These are phyloP conservation scores for Phanerochaete carnosa DNA, from an alignment of 768 basidiomycete species.

Conservation along the genomic window DNA sequence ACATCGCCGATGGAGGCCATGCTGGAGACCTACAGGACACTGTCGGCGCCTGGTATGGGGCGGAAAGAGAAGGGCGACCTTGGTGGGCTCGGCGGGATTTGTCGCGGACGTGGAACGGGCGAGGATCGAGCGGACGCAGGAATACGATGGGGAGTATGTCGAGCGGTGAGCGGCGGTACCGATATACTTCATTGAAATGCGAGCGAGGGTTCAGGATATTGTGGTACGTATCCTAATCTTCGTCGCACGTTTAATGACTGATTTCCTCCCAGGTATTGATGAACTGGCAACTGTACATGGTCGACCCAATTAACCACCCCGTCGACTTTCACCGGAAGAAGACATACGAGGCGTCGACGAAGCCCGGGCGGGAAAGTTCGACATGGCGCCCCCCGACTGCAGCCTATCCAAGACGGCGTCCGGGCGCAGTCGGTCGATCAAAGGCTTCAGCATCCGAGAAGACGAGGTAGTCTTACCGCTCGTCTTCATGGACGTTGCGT, in stretches of 20 bases:
- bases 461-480: slow-evolving; percentile 85
- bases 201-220: slow-evolving; percentile 85
- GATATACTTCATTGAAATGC: slow-evolving; percentile 92
- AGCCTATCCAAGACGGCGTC: slow-evolving; percentile 50
- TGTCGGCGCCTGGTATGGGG: slow-evolving; percentile 90
- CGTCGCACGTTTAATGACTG: neutral
- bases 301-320: slow-evolving; percentile 93
- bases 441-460: slow-evolving; percentile 47
- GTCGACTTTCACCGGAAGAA: slow-evolving; percentile 99
- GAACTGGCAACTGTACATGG: slow-evolving; percentile 97
- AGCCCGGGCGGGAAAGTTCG: slow-evolving; percentile 70
- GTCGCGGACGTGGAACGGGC: slow-evolving; percentile 30
- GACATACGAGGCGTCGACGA: slow-evolving; percentile 75
- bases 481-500: slow-evolving; percentile 96
- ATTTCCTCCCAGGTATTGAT: slow-evolving; percentile 68
- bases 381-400: slow-evolving; percentile 51
- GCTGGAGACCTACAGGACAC: slow-evolving; percentile 94
- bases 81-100: slow-evolving; percentile 63
- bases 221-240: slow-evolving; percentile 82
- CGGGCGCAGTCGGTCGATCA: slow-evolving; percentile 55
- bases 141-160: slow-evolving; percentile 59
- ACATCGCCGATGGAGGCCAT: slow-evolving; percentile 99
- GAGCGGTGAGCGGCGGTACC: slow-evolving; percentile 65
- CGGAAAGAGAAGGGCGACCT: slow-evolving; percentile 91
- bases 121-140: slow-evolving; percentile 59